Evolutionary conservation across 202 grass and related monocot genomes (phyloP), one percentile per base, ranked within the genome.

Genomic region (Musa balbisiana): DNA sequence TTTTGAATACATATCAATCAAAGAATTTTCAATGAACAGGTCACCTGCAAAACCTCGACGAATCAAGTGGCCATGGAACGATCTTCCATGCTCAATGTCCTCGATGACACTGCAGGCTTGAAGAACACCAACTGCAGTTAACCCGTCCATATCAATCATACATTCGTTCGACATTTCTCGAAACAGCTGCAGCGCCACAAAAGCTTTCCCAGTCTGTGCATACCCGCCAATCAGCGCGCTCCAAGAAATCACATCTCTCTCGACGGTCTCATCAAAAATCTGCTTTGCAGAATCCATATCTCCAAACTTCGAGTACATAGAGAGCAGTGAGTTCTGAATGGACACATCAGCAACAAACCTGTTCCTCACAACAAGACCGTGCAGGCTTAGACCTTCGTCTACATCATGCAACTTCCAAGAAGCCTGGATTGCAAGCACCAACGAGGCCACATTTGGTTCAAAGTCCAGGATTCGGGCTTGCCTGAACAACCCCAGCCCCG

Each of bases 1-100:
- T 56, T 88, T 84, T 11, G 67, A 76, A 49, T 92, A 92, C 83
- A 84, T 84, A 81, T 84, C 86, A 23, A 86, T 78, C 52, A 92
- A 75, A 5, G 81, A 86, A 59, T 86, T 91, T 51, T 17, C 72
- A 6, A 85, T 13, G 8, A 87, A 91, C 22, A 84, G 21, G 23
- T 81, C 82, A 10, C 26, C 76, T 8, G 65, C 83, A n/a, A 88
- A 80, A 25, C 89, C 84, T 21, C 66, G 56, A 73, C 68, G 49
- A 74, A 78, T n/a, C 15, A 67, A 5, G 23, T 58, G 3, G 2
- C 67, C 81, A 33, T 92, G 89, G 69, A 92, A 52, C 58, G 73
- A 79, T 56, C 43, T 81, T 52, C 88, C 82, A 1, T 59, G 55
- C 1, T 15, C 15, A 21, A 82, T 64, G 33, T 84, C 73, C 55